Evolutionary conservation across 768 basidiomycete genomes (phyloP).

Genomic region (Mrakia hoshinonis): DNA sequence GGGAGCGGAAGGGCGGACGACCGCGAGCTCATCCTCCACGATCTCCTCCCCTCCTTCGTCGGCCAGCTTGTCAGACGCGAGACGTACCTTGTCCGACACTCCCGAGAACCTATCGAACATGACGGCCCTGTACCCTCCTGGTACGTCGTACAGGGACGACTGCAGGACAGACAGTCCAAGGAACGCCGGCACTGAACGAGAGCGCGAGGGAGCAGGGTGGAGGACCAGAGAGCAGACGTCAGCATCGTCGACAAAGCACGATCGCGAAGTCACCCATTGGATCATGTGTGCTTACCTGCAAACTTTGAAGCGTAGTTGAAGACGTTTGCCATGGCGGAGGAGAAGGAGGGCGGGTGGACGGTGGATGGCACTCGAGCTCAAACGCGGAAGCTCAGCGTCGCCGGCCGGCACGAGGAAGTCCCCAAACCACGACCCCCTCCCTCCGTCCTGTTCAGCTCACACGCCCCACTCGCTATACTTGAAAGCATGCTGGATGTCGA

Average conservation of each 20-base stretch:
- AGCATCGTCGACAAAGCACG: not conserved
- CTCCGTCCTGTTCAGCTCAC: too few relatives aligned
- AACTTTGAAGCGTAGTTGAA: conserved; percentile 10
- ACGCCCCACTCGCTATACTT: too few relatives aligned
- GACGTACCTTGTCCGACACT: conserved; percentile 65
- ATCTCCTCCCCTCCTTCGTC: not conserved
- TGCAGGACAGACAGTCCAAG: conserved; percentile 15
- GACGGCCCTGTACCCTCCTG: conserved; percentile 82
- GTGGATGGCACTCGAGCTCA: too few relatives aligned
- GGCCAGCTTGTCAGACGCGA: conserved; percentile 47
- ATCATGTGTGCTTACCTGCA: not conserved
- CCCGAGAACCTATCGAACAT: conserved; percentile 98
- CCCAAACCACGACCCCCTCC: too few relatives aligned
- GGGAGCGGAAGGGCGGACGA: conserved; percentile 18
- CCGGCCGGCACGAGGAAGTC: too few relatives aligned
- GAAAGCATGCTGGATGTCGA: too few relatives aligned
- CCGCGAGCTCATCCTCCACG: not conserved
- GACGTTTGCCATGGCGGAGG: too few relatives aligned
- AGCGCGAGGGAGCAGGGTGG: not conserved
- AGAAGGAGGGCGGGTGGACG: too few relatives aligned
- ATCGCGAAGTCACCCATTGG: too few relatives aligned
- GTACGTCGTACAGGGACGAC: conserved; percentile 50
- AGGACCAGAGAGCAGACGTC: not conserved
- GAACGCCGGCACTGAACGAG: conserved; percentile 25
- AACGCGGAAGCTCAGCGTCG: too few relatives aligned